Evolutionary conservation across 768 basidiomycete species (phyloP).

Genomic region (Tephrocybe sp.): DNA sequence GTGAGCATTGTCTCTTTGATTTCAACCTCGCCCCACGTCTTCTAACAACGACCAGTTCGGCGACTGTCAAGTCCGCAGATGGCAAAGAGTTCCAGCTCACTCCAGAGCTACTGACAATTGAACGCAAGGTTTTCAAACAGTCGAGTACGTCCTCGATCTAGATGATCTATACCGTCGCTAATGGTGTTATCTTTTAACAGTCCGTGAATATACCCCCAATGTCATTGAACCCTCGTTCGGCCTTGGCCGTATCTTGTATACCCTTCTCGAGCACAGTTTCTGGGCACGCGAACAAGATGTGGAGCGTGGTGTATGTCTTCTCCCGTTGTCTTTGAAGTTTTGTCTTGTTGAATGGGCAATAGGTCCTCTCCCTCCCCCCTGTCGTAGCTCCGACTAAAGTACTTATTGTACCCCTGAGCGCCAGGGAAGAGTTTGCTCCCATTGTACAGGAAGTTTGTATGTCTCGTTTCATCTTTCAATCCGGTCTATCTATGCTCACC

Average conservation of each 20-base stretch:
- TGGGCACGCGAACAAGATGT: constrained; percentile 93
- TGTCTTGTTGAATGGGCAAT: background rate
- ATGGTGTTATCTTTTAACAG: constrained; percentile 37
- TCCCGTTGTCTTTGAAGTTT: constrained; percentile 8
- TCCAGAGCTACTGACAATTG: constrained; percentile 72
- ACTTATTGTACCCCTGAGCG: constrained; percentile 91
- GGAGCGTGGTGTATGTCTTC: constrained; percentile 75
- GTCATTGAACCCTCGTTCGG: constrained; percentile 99
- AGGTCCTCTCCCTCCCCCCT: constrained; percentile 87
- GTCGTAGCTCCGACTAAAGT: constrained; percentile 95
- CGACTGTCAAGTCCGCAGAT: constrained; percentile 56
- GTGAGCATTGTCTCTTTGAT: constrained; percentile 39
- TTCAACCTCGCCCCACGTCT: background rate
- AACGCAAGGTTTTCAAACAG: constrained; percentile 85
- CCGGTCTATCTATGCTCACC: constrained; percentile 5
- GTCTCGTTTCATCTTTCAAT: constrained; percentile 33
- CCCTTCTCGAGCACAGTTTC: constrained; percentile 91
- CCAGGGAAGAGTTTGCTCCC: constrained; percentile 80
- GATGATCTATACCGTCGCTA: background rate
- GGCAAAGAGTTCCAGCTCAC: constrained; percentile 72
- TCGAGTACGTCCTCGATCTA: constrained; percentile 52
- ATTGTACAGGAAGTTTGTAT: constrained; percentile 88
- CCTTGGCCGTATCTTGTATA: constrained; percentile 93
- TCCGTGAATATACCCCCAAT: constrained; percentile 94
- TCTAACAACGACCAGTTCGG: constrained; percentile 37